Percentiles rank a stretch among this genome's conserved stretches.
These are phyloP conservation scores for Diplodia sapinea DNA, from an alignment of 2,329 filamentous ascomycete genomes.

Conservation along the genomic window DNA sequence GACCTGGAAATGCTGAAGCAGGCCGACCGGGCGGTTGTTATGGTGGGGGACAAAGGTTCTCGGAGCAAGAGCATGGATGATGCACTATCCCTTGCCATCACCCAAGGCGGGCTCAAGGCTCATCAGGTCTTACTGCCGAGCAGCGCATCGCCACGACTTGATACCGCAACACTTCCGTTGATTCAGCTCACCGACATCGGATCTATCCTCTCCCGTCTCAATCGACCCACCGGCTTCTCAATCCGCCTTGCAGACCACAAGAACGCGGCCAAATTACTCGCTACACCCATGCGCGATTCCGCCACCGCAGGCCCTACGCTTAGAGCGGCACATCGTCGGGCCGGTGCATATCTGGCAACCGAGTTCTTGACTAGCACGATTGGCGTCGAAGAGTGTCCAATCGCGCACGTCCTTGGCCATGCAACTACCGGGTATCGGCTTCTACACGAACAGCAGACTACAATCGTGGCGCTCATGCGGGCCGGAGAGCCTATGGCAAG, in stretches of 20 bases:
- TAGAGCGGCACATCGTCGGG: slow-evolving; percentile 54
- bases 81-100: slow-evolving; percentile 53
- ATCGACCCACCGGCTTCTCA: slow-evolving; percentile 32
- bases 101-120: slow-evolving; percentile 48
- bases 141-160: slow-evolving; percentile 50
- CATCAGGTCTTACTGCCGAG: slow-evolving; percentile 57
- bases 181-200: slow-evolving; percentile 44
- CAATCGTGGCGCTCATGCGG: slow-evolving; percentile 67
- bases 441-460: slow-evolving; percentile 54
- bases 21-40: too few relatives aligned
- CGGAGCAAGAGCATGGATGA: neutral
- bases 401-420: slow-evolving; percentile 60
- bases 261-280: slow-evolving; percentile 58
- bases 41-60: too few relatives aligned
- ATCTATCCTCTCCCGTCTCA: slow-evolving; percentile 35
- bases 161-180: slow-evolving; percentile 52
- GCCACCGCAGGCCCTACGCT: slow-evolving; percentile 53
- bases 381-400: slow-evolving; percentile 57
- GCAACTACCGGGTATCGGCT: slow-evolving; percentile 55
- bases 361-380: slow-evolving; percentile 56
- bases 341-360: slow-evolving; percentile 61
- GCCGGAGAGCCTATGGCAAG: slow-evolving; percentile 67
- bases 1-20: slow-evolving; percentile 44
- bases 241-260: slow-evolving; percentile 55
- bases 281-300: slow-evolving; percentile 61